phyloP scores from a whole-genome alignment of 2,329 filamentous ascomycete genomes.

The Alternaria atra region DNA sequence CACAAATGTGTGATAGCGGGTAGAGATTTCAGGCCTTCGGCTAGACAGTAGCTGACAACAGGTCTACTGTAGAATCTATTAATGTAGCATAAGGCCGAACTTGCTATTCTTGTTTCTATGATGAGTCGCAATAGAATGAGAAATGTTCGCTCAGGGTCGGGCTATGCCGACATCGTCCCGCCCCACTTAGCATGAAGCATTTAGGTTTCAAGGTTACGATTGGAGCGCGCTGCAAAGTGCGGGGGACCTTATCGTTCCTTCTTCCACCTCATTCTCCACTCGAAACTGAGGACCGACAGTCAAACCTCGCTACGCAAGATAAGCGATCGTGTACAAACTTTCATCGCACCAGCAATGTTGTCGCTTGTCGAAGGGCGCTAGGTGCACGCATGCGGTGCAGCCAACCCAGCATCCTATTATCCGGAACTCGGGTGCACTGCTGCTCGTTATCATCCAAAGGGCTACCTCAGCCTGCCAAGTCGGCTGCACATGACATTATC shows the following conservation, averaged over 20 bases:
- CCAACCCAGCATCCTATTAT: constrained; percentile 11
- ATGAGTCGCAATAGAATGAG: background rate
- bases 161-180: constrained; percentile 5
- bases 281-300: background rate
- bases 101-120: background rate
- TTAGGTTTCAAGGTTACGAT: constrained; percentile 9
- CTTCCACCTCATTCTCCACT: constrained; percentile 2
- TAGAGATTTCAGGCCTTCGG: background rate
- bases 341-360: constrained; percentile 6
- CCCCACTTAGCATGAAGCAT: constrained; percentile 10
- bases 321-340: constrained; percentile 3
- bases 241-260: constrained; percentile 21
- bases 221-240: constrained; percentile 20
- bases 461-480: constrained; percentile 12
- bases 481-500: constrained; percentile 7
- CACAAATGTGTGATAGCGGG: background rate
- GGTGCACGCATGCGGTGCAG: constrained; percentile 6
- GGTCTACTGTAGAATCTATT: background rate
- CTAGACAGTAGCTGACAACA: background rate
- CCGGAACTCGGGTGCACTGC: constrained; percentile 13
- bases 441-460: constrained; percentile 1
- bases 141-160: background rate
- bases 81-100: background rate
- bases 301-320: constrained; percentile 2
- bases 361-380: constrained; percentile 21